phyloP scores from a whole-genome alignment of 495 filamentous ascomycete species.

The Penicillium alfredii region DNA sequence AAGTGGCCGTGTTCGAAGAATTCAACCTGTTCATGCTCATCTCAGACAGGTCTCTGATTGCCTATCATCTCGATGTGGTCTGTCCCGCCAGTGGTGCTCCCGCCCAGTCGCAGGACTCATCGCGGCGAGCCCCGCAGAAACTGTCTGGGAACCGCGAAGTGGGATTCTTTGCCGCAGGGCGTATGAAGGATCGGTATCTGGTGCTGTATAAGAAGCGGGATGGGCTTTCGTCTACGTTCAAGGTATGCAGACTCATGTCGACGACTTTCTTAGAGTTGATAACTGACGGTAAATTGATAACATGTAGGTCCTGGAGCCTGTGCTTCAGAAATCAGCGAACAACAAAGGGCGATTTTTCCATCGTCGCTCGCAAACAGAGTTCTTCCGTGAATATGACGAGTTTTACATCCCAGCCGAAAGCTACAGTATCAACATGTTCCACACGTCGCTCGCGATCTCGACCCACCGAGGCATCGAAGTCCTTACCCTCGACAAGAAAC shows the following conservation, averaged over 20 bases:
- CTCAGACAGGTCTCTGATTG: constrained; percentile 83
- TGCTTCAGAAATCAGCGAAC: constrained; percentile 67
- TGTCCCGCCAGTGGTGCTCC: constrained; percentile 64
- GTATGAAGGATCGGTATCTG: constrained; percentile 92
- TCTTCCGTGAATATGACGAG: constrained; percentile 96
- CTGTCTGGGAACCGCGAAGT: constrained; percentile 84
- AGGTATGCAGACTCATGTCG: no score
- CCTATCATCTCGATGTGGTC: constrained; percentile 88
- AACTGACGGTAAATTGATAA: no score
- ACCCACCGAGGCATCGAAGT: constrained; percentile 94
- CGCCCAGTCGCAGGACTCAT: constrained; percentile 51
- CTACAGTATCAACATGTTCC: constrained; percentile 92
- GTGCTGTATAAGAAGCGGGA: constrained; percentile 97
- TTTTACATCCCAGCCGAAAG: constrained; percentile 99
- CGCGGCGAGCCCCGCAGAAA: constrained; percentile 79
- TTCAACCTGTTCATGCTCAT: constrained; percentile 89
- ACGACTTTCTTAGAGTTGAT: no score
- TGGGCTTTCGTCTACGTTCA: constrained; percentile 85
- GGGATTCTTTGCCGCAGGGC: constrained; percentile 88
- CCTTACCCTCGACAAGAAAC: constrained; percentile 93
- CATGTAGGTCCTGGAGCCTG: constrained; percentile 84
- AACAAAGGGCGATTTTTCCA: constrained; percentile 62
- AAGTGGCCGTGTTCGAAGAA: constrained; percentile 91
- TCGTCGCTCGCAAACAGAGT: constrained; percentile 72
- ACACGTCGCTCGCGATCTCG: constrained; percentile 82